phyloP scores from a whole-genome alignment of 106 monocot species.

The Phalaenopsis equestris region DNA sequence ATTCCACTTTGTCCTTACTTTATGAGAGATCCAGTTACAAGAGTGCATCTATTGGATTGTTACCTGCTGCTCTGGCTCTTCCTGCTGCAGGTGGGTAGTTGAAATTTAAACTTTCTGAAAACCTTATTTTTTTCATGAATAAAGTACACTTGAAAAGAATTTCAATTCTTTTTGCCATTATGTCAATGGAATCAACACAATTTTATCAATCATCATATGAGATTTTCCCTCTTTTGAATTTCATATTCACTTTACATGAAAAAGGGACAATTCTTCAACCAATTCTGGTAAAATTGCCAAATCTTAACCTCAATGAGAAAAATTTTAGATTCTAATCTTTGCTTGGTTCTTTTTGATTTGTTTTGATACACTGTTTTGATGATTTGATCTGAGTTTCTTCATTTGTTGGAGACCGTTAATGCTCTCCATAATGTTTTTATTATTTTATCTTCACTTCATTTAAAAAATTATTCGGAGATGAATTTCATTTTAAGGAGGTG shows the following conservation, averaged over 20 bases:
- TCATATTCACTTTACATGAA: neutral
- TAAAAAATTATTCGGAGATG: too few species aligned
- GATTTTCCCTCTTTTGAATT: neutral
- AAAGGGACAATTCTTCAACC: neutral
- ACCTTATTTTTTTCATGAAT: neutral
- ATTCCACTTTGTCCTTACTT: conserved; percentile 1
- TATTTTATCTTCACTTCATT: neutral
- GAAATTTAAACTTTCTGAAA: neutral
- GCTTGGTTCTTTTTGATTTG: neutral
- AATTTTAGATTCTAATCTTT: neutral
- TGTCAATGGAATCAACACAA: neutral
- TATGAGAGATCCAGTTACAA: conserved; percentile 1
- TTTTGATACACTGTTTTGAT: neutral
- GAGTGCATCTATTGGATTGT: neutral
- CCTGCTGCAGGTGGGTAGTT: conserved; percentile 5
- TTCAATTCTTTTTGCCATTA: neutral
- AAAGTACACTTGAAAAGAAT: neutral
- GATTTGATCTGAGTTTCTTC: neutral
- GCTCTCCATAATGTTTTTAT: neutral
- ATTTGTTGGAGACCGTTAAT: neutral
- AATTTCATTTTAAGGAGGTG: too few species aligned
- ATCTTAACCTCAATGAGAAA: neutral
- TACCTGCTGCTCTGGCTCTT: conserved; percentile 8
- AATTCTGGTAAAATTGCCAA: neutral
- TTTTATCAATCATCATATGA: neutral